phyloP scores from a whole-genome alignment of 768 basidiomycete genomes.

The Hericium alpestre region DNA sequence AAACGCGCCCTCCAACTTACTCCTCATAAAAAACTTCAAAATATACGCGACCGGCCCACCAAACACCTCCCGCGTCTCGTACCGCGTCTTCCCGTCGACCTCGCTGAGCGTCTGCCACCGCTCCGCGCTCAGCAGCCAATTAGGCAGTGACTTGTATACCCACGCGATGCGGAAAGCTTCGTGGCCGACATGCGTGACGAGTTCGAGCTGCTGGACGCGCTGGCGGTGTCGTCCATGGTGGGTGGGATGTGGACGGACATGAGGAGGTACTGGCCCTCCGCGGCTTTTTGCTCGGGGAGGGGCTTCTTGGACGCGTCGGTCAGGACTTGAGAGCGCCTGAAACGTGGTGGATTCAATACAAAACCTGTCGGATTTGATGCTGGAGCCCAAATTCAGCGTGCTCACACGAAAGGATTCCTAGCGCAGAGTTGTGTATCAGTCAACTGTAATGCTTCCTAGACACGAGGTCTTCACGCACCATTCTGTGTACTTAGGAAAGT shows the following conservation, averaged over 20 bases:
- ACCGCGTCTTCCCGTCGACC: slow-evolving; percentile 45
- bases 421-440: not conserved
- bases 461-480: slow-evolving; percentile 33
- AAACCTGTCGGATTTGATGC: not conserved
- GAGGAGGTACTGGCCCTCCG: slow-evolving; percentile 35
- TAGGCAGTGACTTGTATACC: slow-evolving; percentile 30
- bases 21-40: slow-evolving; percentile 33
- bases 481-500: slow-evolving; percentile 50
- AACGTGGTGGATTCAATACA: not conserved
- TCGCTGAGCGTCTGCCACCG: slow-evolving; percentile 53
- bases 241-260: slow-evolving; percentile 53
- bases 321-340: slow-evolving; percentile 40
- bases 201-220: slow-evolving; percentile 31
- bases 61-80: slow-evolving; percentile 58
- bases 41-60: slow-evolving; percentile 44
- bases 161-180: slow-evolving; percentile 50
- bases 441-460: no score
- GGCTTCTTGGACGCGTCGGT: slow-evolving; percentile 31
- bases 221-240: slow-evolving; percentile 34
- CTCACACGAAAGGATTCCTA: slow-evolving; percentile 61
- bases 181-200: slow-evolving; percentile 34
- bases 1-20: slow-evolving; percentile 35
- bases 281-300: slow-evolving; percentile 37
- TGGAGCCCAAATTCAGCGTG: slow-evolving; percentile 15
- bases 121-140: slow-evolving; percentile 40